Percentiles rank a stretch among this genome's conserved stretches.
Evolutionary conservation across 2,329 filamentous ascomycete genomes (phyloP).

Genomic region (Fusarium begoniae): DNA sequence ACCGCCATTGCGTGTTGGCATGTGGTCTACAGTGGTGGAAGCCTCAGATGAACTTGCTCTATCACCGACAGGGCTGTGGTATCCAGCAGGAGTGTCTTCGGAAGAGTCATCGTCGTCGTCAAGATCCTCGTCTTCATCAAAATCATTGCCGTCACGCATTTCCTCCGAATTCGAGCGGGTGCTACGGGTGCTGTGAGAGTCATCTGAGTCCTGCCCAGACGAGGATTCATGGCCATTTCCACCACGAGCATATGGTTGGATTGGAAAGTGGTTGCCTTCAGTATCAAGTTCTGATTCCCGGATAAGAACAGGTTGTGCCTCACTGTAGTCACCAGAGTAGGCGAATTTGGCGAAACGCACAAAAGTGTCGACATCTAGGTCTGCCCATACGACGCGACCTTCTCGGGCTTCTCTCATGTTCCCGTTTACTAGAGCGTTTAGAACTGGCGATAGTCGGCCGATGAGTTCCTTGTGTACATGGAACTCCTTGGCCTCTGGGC

Average conservation of each 20-base stretch:
- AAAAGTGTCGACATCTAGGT: conserved; percentile 41
- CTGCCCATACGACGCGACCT: conserved; percentile 37
- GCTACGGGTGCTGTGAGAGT: neutral
- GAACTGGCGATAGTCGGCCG: conserved; percentile 31
- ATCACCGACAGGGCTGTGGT: neutral
- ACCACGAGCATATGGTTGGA: neutral
- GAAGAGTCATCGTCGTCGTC: neutral
- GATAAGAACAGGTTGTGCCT: conserved; percentile 21
- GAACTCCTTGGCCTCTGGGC: conserved; percentile 36
- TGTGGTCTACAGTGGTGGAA: conserved; percentile 19
- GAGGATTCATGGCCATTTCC: neutral
- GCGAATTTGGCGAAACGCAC: conserved; percentile 40
- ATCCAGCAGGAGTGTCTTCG: neutral
- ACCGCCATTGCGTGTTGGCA: neutral
- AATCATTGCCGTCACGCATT: neutral
- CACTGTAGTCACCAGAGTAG: conserved; percentile 38
- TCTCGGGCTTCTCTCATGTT: conserved; percentile 39
- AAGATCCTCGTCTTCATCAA: neutral
- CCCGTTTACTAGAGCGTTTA: conserved; percentile 39
- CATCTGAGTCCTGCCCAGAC: neutral
- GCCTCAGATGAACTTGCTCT: neutral
- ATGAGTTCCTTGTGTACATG: conserved; percentile 39
- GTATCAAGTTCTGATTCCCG: neutral
- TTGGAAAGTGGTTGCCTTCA: neutral
- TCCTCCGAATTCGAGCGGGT: neutral